Percentiles rank a stretch among this genome's conserved stretches.
phyloP scores from a whole-genome alignment of 2,329 filamentous ascomycete species.

The Cercospora sp. region DNA sequence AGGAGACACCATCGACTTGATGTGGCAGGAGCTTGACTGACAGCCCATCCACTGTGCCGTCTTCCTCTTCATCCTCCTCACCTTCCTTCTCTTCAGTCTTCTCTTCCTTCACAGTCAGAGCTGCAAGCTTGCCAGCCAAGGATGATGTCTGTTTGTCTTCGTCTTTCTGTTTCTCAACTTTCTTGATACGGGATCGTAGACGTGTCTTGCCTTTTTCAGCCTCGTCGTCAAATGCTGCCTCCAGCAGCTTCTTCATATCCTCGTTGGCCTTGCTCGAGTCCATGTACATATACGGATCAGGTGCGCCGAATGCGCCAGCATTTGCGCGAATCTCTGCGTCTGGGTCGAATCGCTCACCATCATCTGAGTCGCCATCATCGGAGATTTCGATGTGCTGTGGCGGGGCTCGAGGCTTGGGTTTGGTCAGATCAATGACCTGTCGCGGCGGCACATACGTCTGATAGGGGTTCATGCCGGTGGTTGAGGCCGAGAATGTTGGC shows the following conservation, averaged over 20 bases:
- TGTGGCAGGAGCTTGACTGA: conserved; percentile 88
- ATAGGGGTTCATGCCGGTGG: conserved; percentile 21
- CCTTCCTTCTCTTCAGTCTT: conserved; percentile 47
- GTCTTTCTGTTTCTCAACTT: conserved; percentile 35
- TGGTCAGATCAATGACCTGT: conserved; percentile 53
- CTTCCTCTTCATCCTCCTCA: conserved; percentile 52
- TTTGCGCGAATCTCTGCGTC: conserved; percentile 50
- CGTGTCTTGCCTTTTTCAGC: conserved; percentile 55
- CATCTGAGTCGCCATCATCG: conserved; percentile 35
- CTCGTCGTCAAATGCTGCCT: conserved; percentile 76
- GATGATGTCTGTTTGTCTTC: conserved; percentile 41
- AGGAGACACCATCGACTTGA: conserved; percentile 88
- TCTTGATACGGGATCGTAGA: conserved; percentile 48
- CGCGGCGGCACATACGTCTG: conserved; percentile 25
- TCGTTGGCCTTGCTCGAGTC: conserved; percentile 71
- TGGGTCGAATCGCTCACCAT: conserved; percentile 50
- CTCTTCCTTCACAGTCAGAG: conserved; percentile 47
- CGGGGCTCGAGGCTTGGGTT: conserved; percentile 9
- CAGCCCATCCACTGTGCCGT: conserved; percentile 73
- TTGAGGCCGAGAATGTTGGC: conserved; percentile 55
- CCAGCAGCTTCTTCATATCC: conserved; percentile 78
- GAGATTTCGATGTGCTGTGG: conserved; percentile 7
- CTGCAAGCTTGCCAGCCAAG: conserved; percentile 47
- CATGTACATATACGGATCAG: conserved; percentile 62
- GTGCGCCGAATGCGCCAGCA: conserved; percentile 52